These are phyloP conservation scores for grape (Vitis vinifera) DNA, from an alignment of 164 flowering plant genomes.

Conservation along the genomic window ASM3070453v1 NC_081815.1:744001-744500, in stretches of 20 bases:
- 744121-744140: background rate
- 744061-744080: constrained; percentile 77
- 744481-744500: background rate
- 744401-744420: constrained; percentile 4
- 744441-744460: too few species aligned
- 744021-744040: constrained; percentile 67
- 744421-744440: background rate
- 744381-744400: constrained; percentile 53
- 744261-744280: constrained; percentile 34
- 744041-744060: constrained; percentile 52
- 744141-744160: background rate
- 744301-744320: constrained; percentile 43
- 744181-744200: background rate
- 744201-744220: constrained; percentile 35
- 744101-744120: constrained; percentile 90
- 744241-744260: constrained; percentile 57
- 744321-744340: constrained; percentile 48
- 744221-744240: constrained; percentile 76
- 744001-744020: constrained; percentile 78
- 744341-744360: constrained; percentile 88
- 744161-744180: background rate
- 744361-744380: constrained; percentile 99
- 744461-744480: background rate
- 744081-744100: constrained; percentile 56
- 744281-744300: constrained; percentile 38